Conservation (phyloP, 345 rosid genomes). For the Citrus trifoliata region DNA sequence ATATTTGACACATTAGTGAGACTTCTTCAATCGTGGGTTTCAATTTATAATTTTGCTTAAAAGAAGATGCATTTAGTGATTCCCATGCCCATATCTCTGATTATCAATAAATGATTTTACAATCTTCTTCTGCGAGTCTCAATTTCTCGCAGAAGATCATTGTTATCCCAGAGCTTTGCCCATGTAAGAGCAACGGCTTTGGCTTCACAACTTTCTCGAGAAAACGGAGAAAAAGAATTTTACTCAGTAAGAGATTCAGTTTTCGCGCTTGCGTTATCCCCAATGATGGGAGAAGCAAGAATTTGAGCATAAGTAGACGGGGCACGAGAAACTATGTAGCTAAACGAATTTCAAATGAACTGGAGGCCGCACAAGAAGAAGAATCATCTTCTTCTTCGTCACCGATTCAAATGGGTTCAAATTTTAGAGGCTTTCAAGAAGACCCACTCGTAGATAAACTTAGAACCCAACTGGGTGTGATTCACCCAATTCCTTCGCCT, state of each 20-base stretch:
- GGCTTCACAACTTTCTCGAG: not conserved
- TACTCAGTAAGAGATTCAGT: conserved; percentile 18
- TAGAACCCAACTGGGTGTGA: conserved; percentile 78
- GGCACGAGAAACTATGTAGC: conserved; percentile 34
- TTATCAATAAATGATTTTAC: too few species aligned
- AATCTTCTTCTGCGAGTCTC: not conserved
- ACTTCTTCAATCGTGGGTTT: too few species aligned
- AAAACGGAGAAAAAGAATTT: conserved; percentile 15
- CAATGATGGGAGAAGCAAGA: conserved; percentile 15
- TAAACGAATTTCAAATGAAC: conserved; percentile 47
- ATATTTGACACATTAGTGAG: too few species aligned
- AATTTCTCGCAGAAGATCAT: not conserved
- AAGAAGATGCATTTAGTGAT: too few species aligned
- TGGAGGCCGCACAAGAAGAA: conserved; percentile 36
- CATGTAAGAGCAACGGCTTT: not conserved
- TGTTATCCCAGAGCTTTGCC: not conserved
- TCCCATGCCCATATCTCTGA: too few species aligned
- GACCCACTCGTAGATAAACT: conserved; percentile 91
- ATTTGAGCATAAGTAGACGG: conserved; percentile 27
- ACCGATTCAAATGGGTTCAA: conserved; percentile 38
- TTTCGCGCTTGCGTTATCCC: conserved; percentile 41
- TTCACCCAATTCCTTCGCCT: conserved; percentile 92
- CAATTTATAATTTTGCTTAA: too few species aligned
- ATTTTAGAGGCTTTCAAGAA: conserved; percentile 59
- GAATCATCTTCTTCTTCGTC: conserved; percentile 34